A percentile compares a stretch with the other conserved stretches of the same genome.
These are phyloP conservation scores for Escovopsis weberi DNA, from an alignment of 2,329 filamentous ascomycete species.

Conservation along the genomic window DNA sequence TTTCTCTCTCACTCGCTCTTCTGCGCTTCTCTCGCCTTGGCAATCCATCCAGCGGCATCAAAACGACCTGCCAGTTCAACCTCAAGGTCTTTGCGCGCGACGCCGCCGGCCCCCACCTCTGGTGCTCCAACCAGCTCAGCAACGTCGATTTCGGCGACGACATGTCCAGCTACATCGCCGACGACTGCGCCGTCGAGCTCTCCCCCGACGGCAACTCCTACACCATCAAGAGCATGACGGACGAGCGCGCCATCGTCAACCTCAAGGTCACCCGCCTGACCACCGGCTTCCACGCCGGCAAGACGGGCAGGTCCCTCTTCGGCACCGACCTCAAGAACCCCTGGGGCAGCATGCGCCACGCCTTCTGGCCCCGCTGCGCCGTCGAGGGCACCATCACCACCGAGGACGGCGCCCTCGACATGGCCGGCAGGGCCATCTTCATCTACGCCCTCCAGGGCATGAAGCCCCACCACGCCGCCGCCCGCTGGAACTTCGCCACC, in stretches of 20 bases:
- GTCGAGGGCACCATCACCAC: conserved; percentile 77
- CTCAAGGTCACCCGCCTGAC: conserved; percentile 61
- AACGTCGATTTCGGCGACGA: conserved; percentile 77
- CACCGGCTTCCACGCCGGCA: conserved; percentile 74
- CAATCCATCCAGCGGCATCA: conserved; percentile 51
- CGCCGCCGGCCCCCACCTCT: conserved; percentile 58
- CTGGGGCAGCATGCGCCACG: conserved; percentile 86
- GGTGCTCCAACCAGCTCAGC: conserved; percentile 66
- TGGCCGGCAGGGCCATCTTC: conserved; percentile 68
- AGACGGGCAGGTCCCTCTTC: conserved; percentile 69
- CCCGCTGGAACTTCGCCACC: conserved; percentile 83
- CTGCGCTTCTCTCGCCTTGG: no score
- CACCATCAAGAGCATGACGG: conserved; percentile 79
- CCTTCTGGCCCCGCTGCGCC: conserved; percentile 82
- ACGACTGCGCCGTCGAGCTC: conserved; percentile 72
- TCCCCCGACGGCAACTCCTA: conserved; percentile 73
- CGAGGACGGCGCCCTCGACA: conserved; percentile 64
- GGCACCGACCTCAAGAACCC: conserved; percentile 76
- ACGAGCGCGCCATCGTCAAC: conserved; percentile 70
- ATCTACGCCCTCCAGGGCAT: conserved; percentile 86
- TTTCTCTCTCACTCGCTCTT: neutral
- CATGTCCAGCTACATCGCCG: conserved; percentile 70
- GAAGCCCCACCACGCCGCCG: conserved; percentile 95
- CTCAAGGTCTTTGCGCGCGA: conserved; percentile 77
- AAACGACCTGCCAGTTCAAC: conserved; percentile 87